These are phyloP conservation scores for Cystobasidium ongulense DNA, from an alignment of 768 basidiomycete genomes.

Conservation along the genomic window DNA sequence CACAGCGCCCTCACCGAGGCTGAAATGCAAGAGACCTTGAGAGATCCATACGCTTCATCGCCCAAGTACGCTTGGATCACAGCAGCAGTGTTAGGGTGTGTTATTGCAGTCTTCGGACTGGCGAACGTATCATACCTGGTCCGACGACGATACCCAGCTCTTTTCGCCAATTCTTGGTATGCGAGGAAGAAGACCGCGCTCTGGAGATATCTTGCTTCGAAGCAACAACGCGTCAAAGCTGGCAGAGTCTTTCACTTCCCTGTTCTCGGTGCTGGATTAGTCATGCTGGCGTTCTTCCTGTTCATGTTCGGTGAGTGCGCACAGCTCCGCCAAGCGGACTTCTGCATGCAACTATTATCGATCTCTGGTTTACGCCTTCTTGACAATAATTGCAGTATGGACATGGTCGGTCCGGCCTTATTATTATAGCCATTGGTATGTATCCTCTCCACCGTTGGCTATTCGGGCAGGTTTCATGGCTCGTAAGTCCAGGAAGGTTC, in stretches of 20 bases:
- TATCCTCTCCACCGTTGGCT: constrained; percentile 39
- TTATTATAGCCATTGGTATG: constrained; percentile 40
- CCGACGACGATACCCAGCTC: neutral
- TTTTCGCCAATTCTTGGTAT: neutral
- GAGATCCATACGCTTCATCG: constrained; percentile 34
- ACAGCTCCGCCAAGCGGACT: neutral
- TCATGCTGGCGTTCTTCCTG: constrained; percentile 27
- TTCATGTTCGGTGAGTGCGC: constrained; percentile 21
- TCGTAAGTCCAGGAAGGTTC: neutral
- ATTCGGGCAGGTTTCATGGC: constrained; percentile 37
- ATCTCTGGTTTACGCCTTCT: neutral
- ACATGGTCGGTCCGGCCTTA: constrained; percentile 29
- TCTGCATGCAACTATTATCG: neutral
- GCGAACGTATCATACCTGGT: constrained; percentile 9
- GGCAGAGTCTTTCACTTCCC: constrained; percentile 4
- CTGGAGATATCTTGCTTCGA: neutral
- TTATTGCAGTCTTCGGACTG: constrained; percentile 32
- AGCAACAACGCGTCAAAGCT: constrained; percentile 10
- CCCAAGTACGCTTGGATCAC: constrained; percentile 36
- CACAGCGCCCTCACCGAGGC: constrained; percentile 14
- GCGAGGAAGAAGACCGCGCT: constrained; percentile 4
- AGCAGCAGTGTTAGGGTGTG: constrained; percentile 30
- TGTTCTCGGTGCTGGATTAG: constrained; percentile 12
- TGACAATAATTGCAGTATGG: too few species aligned
- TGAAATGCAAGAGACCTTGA: constrained; percentile 34